phyloP scores from a whole-genome alignment of 225 moss, liverwort and hornwort genomes.

The Sphagnum tenellum region DNA sequence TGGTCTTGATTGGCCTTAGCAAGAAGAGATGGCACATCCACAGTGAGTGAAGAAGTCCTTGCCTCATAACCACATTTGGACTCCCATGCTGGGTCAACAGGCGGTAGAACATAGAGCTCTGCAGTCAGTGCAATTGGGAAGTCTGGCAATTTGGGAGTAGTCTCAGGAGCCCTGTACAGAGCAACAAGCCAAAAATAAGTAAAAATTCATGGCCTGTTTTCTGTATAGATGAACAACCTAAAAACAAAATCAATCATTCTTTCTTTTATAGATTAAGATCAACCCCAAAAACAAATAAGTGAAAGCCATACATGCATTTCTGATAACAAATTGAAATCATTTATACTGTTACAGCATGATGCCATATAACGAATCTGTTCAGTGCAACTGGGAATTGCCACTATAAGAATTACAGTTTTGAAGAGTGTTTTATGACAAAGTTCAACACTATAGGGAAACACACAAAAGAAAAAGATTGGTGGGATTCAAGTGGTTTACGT shows the following conservation, averaged over 20 bases:
- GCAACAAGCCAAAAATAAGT: neutral
- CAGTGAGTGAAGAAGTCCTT: slow-evolving; percentile 14
- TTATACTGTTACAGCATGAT: neutral
- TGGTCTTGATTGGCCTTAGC: slow-evolving; percentile 14
- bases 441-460: too few species aligned
- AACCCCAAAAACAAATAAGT: neutral
- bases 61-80: slow-evolving; percentile 19
- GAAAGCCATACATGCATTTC: neutral
- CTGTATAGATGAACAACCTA: neutral
- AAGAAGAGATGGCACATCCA: slow-evolving; percentile 13
- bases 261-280: neutral
- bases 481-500: slow-evolving; percentile 12
- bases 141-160: slow-evolving; percentile 26
- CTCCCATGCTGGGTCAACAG: slow-evolving; percentile 22
- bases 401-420: too few species aligned
- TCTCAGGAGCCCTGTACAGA: slow-evolving; percentile 16
- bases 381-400: too few species aligned
- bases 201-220: neutral
- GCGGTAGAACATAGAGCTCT: slow-evolving; percentile 16
- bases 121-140: slow-evolving; percentile 31
- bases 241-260: neutral
- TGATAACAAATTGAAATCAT: neutral
- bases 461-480: too few species aligned
- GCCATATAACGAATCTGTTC: too few species aligned
- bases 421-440: too few species aligned